Percentiles rank a stretch among this genome's conserved stretches.
phyloP scores from a whole-genome alignment of 306 rosid species.

The Carpinus viminea region DNA sequence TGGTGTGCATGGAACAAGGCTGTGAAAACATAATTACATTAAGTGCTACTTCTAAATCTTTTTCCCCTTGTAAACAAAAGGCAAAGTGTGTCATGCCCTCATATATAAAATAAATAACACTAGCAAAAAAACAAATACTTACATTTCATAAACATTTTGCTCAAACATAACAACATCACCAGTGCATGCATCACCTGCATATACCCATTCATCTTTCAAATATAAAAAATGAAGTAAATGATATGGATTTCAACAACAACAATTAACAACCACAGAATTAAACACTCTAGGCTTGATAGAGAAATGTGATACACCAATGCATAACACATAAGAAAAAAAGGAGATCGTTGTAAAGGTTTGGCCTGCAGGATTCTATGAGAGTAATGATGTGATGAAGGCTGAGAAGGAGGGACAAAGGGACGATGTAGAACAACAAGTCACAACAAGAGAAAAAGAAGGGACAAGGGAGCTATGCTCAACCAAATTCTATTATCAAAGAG shows the following conservation, averaged over 20 bases:
- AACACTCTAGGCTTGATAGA: neutral
- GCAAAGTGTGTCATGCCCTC: slow-evolving; percentile 9
- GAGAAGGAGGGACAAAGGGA: too few species aligned
- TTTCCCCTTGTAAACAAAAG: slow-evolving; percentile 2
- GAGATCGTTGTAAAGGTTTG: neutral
- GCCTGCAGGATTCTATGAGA: neutral
- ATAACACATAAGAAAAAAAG: neutral
- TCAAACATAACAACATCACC: slow-evolving; percentile 91
- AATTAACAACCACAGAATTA: neutral
- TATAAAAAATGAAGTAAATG: slow-evolving; percentile 10
- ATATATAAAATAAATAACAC: neutral
- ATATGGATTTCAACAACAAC: neutral
- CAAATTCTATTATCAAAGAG: too few species aligned
- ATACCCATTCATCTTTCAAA: slow-evolving; percentile 13
- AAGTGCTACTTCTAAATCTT: slow-evolving; percentile 8
- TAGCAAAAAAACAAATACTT: slow-evolving; percentile 31
- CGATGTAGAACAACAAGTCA: too few species aligned
- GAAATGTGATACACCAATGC: slow-evolving; percentile 5
- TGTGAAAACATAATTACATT: neutral
- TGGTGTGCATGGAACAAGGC: too few species aligned
- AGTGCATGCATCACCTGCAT: slow-evolving; percentile 92
- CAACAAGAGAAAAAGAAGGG: too few species aligned
- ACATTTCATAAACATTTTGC: slow-evolving; percentile 87
- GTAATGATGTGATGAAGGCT: neutral
- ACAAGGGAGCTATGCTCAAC: too few species aligned